Conservation (phyloP, 2,329 filamentous ascomycete genomes). For the Colletotrichum godetiae region DNA sequence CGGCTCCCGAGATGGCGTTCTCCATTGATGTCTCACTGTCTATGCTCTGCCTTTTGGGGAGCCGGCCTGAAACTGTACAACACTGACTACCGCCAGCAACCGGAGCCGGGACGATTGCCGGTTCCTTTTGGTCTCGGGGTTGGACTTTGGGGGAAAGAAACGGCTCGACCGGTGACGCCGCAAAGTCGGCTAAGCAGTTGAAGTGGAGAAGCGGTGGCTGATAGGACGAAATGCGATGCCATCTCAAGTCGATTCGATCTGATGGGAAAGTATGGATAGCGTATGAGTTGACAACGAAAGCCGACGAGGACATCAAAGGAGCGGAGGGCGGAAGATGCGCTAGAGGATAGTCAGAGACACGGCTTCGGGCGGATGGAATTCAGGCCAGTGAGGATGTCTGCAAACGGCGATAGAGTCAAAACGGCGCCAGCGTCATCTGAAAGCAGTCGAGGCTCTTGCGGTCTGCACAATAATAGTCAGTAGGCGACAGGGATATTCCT, state of each 20-base stretch:
- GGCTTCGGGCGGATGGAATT: conserved; percentile 1
- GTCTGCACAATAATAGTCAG: no score
- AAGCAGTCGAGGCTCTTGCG: neutral
- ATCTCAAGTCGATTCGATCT: neutral
- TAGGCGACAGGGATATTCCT: neutral
- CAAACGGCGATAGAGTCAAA: conserved; percentile 2
- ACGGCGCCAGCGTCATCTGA: neutral
- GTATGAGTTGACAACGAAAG: neutral
- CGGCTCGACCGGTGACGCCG: neutral
- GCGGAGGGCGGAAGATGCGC: neutral
- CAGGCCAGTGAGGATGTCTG: neutral
- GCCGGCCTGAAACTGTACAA: conserved; percentile 20
- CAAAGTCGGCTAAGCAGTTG: neutral
- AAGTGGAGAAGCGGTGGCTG: neutral
- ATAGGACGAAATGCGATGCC: neutral
- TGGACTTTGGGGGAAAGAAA: neutral
- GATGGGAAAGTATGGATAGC: neutral
- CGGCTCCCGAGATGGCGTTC: conserved; percentile 1
- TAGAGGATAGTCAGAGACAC: neutral
- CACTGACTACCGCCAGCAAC: neutral
- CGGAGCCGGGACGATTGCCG: neutral
- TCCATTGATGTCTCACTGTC: conserved; percentile 11
- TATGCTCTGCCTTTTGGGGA: neutral
- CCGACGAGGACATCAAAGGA: neutral
- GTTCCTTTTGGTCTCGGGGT: neutral